Evolutionary conservation across 768 basidiomycete genomes (phyloP).

Genomic region (Lactifluus subvellereus): DNA sequence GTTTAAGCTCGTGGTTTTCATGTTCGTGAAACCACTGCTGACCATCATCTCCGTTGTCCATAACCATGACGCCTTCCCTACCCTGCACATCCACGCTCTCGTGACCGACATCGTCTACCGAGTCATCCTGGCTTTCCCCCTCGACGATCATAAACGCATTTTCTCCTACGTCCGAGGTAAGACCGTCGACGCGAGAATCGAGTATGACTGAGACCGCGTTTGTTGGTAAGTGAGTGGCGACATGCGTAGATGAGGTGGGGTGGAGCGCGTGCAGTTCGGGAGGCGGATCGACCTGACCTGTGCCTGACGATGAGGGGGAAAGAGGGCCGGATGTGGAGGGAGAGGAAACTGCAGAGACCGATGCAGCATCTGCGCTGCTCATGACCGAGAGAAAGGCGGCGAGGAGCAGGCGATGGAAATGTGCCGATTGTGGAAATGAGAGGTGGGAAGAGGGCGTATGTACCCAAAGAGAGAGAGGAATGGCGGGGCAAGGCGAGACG

Average conservation of each 20-base stretch:
- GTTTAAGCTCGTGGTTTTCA: slow-evolving; percentile 67
- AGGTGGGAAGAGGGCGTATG: slow-evolving; percentile 11
- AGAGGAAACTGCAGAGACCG: slow-evolving; percentile 29
- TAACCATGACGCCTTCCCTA: slow-evolving; percentile 36
- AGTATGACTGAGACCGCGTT: slow-evolving; percentile 8
- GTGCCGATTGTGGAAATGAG: slow-evolving; percentile 10
- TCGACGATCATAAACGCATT: slow-evolving; percentile 23
- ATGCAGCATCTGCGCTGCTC: slow-evolving; percentile 38
- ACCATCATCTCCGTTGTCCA: slow-evolving; percentile 46
- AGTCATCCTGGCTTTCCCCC: slow-evolving; percentile 18
- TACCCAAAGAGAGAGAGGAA: slow-evolving; percentile 5
- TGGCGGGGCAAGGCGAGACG: not conserved
- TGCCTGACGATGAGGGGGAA: slow-evolving; percentile 27
- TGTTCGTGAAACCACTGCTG: slow-evolving; percentile 56
- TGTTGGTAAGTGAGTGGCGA: slow-evolving; percentile 23
- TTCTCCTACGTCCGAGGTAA: slow-evolving; percentile 18
- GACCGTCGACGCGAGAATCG: slow-evolving; percentile 11
- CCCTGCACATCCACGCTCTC: slow-evolving; percentile 41
- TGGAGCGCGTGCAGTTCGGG: slow-evolving; percentile 18
- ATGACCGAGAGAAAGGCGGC: slow-evolving; percentile 31
- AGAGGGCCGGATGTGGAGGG: slow-evolving; percentile 31
- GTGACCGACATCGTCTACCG: slow-evolving; percentile 12
- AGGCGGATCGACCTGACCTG: slow-evolving; percentile 31
- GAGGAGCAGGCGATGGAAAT: slow-evolving; percentile 7
- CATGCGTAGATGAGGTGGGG: slow-evolving; percentile 29